A percentile compares a stretch with the other conserved stretches of the same genome.
These are phyloP conservation scores for Ganoderma resinaceum DNA, from an alignment of 1,284 basidiomycete genomes.

Conservation along the genomic window DNA sequence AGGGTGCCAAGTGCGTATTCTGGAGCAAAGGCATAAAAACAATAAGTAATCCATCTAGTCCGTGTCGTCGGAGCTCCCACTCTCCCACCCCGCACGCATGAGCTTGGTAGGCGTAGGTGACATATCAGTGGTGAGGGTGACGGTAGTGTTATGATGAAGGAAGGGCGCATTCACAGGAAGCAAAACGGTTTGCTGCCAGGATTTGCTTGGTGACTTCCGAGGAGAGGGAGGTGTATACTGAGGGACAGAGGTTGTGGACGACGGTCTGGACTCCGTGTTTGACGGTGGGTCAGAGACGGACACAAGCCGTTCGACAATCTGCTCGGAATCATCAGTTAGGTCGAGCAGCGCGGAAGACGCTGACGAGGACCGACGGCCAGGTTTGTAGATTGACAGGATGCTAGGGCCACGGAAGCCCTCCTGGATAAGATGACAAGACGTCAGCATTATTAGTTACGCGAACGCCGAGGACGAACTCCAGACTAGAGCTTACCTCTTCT, in stretches of 20 bases:
- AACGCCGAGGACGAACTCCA: conserved; percentile 15
- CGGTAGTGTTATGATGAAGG: conserved; percentile 46
- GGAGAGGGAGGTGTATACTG: conserved; percentile 20
- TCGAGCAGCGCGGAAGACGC: conserved; percentile 29
- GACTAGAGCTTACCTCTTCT: conserved; percentile 30
- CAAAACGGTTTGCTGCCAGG: conserved; percentile 48
- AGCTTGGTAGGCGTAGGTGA: conserved; percentile 56
- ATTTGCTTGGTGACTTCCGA: conserved; percentile 41
- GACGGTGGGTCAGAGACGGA: conserved; percentile 25
- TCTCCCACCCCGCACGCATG: conserved; percentile 66
- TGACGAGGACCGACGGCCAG: conserved; percentile 30
- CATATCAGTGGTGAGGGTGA: conserved; percentile 45
- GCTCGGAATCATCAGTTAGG: conserved; percentile 38
- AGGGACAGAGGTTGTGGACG: conserved; percentile 26
- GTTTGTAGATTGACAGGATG: conserved; percentile 29
- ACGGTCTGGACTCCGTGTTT: conserved; percentile 23
- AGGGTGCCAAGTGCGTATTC: conserved; percentile 6
- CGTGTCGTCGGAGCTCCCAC: conserved; percentile 50
- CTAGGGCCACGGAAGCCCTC: conserved; percentile 30
- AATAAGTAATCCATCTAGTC: conserved; percentile 26
- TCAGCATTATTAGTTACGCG: conserved; percentile 18
- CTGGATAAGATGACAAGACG: conserved; percentile 9
- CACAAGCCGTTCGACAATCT: conserved; percentile 38
- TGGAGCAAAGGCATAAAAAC: conserved; percentile 3
- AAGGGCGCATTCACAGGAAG: conserved; percentile 44